Base-by-base conservation (phyloP, 2,329 filamentous ascomycete genomes). In the Magnaporthales sp. region DNA sequence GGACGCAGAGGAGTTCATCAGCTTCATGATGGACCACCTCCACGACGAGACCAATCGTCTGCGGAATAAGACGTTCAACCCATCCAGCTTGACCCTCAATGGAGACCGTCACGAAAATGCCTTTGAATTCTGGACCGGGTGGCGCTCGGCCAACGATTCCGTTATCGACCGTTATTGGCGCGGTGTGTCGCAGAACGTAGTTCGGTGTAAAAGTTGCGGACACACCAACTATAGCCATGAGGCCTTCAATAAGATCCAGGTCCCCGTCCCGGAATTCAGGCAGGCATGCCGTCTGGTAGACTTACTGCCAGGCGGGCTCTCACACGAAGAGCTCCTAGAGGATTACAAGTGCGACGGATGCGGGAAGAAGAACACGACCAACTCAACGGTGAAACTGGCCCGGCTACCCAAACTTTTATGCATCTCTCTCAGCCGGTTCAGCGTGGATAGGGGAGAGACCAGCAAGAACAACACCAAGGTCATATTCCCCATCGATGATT, bases 1-100 rank as follows among this genome's bases (percentile, higher is more conserved):
- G 77, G 95, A 99, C 73, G 90, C 93, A 1, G 91, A 93, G 70
- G 95, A 98, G 73, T 96, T 96, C 71, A 88, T 94, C 70, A 87
- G 88, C 62, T 97, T 96, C 73, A 77, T 97, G 29, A 83, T 96
- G 51, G 88, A 91, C 66, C 89, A 90, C 70, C 81, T 98, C 13
- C 90, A 94, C 71, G 91, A 95, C 74, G 95, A 99, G 77, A 88
- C 96, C 5, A 96, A 97, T 74, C 75, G 75, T 29, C 76, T 76
- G 15, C 79, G 81, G n/a, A 80, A 88, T 68, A 68, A 67, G 65
- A 71, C 69, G 15, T 19, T 61, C 8, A 26, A 66, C 29, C n/a
- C n/a, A 26, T 26, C 19, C 64, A 62, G 29, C n/a, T 15, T 66
- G 54, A 22, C n/a, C 4, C 24, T 27, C 24, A 13, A 38, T 9